Evolutionary conservation across 345 rosid species (phyloP).

Genomic region (Citrus mangshanensis): DNA sequence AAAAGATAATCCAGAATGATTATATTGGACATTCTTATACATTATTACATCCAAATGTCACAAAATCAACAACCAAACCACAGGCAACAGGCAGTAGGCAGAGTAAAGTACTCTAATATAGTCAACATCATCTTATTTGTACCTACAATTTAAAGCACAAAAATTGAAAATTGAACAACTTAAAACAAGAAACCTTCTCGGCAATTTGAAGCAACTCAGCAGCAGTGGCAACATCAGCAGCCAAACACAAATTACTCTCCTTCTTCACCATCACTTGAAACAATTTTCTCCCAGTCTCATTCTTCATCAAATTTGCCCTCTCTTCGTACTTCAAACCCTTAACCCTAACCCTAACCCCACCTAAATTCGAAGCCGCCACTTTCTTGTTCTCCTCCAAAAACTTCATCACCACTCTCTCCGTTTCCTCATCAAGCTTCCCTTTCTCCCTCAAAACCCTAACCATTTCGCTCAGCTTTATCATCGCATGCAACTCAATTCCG

Average conservation of each 20-base stretch:
- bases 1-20: not conserved
- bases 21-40: not conserved
- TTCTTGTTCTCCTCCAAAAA: conserved; percentile 76
- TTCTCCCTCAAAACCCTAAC: conserved; percentile 77
- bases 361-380: conserved; percentile 62
- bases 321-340: conserved; percentile 60
- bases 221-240: conserved; percentile 94
- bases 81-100: not conserved
- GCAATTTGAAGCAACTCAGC: conserved; percentile 85
- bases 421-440: conserved; percentile 68
- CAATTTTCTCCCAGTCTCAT: conserved; percentile 69
- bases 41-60: not conserved
- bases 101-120: not conserved
- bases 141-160: not conserved
- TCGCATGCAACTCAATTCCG: conserved; percentile 75
- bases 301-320: conserved; percentile 64
- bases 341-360: conserved; percentile 16
- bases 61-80: not conserved
- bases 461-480: conserved; percentile 75
- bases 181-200: conserved; percentile 48
- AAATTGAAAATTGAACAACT: not conserved
- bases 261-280: conserved; percentile 85
- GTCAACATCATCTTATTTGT: not conserved
- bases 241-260: conserved; percentile 86
- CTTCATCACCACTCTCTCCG: conserved; percentile 52